Base-by-base conservation (phyloP, 2,329 filamentous ascomycete genomes). In the Fusarium coicis region DNA sequence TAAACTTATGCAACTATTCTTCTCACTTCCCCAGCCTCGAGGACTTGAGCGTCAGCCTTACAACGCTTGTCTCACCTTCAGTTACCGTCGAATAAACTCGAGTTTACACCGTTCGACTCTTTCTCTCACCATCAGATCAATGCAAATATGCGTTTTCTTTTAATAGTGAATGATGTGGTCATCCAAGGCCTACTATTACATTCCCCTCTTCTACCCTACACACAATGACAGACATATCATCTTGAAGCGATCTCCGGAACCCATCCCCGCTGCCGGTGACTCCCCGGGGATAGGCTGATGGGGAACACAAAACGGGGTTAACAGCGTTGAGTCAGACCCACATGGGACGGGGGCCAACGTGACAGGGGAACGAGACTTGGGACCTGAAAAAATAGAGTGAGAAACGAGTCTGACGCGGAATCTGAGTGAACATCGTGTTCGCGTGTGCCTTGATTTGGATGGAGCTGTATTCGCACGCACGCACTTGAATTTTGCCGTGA, bases 291-390 rank as follows among this genome's bases (percentile, higher is more conserved):
- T 65, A 50, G 50, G 63, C 63, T 66, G 63, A 59, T 34, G 52
- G 59, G 34, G 52, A 66, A 37, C 32, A 23, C 61, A 60, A 70
- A 64, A 43, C 54, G 16, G 55, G 40, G 16, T 63, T 74, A 74
- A 73, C 65, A 73, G 68, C 47, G 49, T 54, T 21, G 47, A 47
- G 30, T 7, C 10, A 43, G 72, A 32, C 65, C 72, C 72, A 74
- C 64, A 74, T 73, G 39, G 40, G 11, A 71, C 65, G 72, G 68
- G 70, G 68, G 36, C 72, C 53, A 74, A 74, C 72, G 64, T 64
- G 72, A 69, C 72, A 74, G 72, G 72, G 72, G 68, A n/a, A 28
- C 21, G 39, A 40, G 44, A 44, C 26, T 40, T 54, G 70, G 66
- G 64, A 73, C 66, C 52, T 74, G 66, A 60, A 67, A 56, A 72